A percentile compares a stretch with the other conserved stretches of the same genome.
Evolutionary conservation across 1,284 basidiomycete species (phyloP).

Genomic region (Irpex rosettiformis): DNA sequence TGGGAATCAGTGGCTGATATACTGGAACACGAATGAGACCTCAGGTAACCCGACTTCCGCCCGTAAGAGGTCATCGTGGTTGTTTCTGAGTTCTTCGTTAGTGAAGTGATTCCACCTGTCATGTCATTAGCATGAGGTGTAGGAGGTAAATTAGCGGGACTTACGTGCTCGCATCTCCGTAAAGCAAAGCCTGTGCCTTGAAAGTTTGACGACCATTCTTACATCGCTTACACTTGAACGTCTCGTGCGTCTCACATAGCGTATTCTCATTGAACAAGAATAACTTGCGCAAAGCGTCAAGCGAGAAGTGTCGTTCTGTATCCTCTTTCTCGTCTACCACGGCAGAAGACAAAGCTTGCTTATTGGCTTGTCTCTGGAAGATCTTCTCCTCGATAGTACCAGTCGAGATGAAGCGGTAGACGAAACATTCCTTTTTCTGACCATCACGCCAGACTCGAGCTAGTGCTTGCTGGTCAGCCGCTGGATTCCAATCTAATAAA

Average conservation of each 20-base stretch:
- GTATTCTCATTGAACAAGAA: conserved; percentile 92
- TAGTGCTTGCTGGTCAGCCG: conserved; percentile 96
- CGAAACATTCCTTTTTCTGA: conserved; percentile 99
- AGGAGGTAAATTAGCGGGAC: conserved; percentile 32
- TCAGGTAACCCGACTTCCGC: conserved; percentile 85
- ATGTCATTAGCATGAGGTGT: conserved; percentile 9
- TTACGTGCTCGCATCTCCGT: conserved; percentile 97
- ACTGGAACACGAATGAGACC: conserved; percentile 91
- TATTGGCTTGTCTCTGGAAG: conserved; percentile 93
- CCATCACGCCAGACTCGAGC: conserved; percentile 99
- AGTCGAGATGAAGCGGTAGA: conserved; percentile 97
- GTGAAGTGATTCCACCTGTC: conserved; percentile 96
- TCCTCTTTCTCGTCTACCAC: conserved; percentile 98
- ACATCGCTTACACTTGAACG: conserved; percentile 97
- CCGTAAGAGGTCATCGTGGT: conserved; percentile 94
- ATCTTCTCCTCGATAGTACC: conserved; percentile 99
- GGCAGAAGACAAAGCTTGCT: conserved; percentile 94
- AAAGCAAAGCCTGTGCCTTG: conserved; percentile 85
- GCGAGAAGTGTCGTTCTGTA: conserved; percentile 92
- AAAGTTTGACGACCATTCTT: conserved; percentile 81
- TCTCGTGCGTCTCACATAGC: conserved; percentile 92
- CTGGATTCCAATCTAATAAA: conserved; percentile 91
- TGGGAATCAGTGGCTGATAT: conserved; percentile 70
- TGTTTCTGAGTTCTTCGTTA: conserved; percentile 81
- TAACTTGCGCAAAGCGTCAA: conserved; percentile 86